Conservation (phyloP, 345 rosid genomes). For the Arabis alpina region DNA sequence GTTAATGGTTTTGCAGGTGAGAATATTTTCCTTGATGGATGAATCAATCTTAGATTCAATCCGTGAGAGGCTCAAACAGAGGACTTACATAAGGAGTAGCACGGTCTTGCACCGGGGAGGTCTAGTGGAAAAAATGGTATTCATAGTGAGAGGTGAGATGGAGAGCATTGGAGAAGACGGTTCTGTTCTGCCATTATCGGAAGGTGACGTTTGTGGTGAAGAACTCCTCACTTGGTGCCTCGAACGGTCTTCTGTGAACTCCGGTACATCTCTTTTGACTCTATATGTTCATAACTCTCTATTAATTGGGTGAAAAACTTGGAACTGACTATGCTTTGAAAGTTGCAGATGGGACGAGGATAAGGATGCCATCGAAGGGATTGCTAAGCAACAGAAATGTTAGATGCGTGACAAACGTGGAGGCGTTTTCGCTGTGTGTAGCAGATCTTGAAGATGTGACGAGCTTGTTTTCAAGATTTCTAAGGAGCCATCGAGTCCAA, state of each 20-base stretch:
- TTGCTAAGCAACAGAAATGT: constrained; percentile 64
- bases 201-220: constrained; percentile 86
- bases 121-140: constrained; percentile 78
- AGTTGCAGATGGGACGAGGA: constrained; percentile 59
- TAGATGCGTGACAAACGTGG: constrained; percentile 72
- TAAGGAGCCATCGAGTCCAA: constrained; percentile 69
- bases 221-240: constrained; percentile 94
- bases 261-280: constrained; percentile 48
- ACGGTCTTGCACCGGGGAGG: constrained; percentile 59
- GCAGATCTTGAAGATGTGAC: constrained; percentile 89
- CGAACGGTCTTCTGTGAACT: constrained; percentile 68
- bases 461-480: constrained; percentile 61
- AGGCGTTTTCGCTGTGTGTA: constrained; percentile 82
- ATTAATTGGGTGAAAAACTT: background rate
- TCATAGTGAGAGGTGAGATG: constrained; percentile 85
- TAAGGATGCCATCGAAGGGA: constrained; percentile 52
- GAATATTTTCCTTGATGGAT: constrained; percentile 75
- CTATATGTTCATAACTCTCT: background rate
- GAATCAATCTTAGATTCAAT: constrained; percentile 70
- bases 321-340: constrained; percentile 18
- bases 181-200: constrained; percentile 48
- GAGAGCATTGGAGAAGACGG: constrained; percentile 71
- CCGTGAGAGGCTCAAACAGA: constrained; percentile 74
- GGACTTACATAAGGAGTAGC: constrained; percentile 70
- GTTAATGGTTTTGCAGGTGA: constrained; percentile 57